phyloP scores from a whole-genome alignment of 2,329 filamentous ascomycete species.

The Colletotrichum incanum region DNA sequence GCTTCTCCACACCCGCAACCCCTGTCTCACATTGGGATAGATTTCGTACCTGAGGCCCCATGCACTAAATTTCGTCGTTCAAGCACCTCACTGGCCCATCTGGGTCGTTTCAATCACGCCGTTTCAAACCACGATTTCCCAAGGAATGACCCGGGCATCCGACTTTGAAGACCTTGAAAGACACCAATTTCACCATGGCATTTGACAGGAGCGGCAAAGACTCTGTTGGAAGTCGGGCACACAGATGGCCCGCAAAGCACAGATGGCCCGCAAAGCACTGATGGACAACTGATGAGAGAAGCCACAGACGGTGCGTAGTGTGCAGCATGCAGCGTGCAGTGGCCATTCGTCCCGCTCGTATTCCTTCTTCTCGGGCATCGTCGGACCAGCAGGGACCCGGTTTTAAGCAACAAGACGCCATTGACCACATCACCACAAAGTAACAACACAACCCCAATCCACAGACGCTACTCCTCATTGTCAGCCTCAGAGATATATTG shows the following conservation, averaged over 20 bases:
- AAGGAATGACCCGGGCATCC: conserved; percentile 30
- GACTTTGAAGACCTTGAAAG: background rate
- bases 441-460: background rate
- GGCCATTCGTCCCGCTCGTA: background rate
- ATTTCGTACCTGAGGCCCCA: conserved; percentile 31
- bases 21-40: conserved; percentile 37
- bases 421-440: conserved; percentile 8
- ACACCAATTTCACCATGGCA: conserved; percentile 5
- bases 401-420: conserved; percentile 23
- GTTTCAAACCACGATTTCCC: conserved; percentile 37
- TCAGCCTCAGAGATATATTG: conserved; percentile 18
- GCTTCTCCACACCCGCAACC: conserved; percentile 26
- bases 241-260: background rate
- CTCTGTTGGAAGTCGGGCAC: background rate
- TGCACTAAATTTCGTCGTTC: conserved; percentile 31
- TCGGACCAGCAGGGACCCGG: conserved; percentile 16
- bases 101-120: conserved; percentile 40
- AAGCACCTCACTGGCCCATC: conserved; percentile 37
- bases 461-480: background rate
- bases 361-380: conserved; percentile 26
- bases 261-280: background rate
- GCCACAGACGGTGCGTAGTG: background rate
- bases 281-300: background rate
- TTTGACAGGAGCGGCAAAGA: background rate
- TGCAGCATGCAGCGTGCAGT: background rate